phyloP scores from a whole-genome alignment of 1,284 basidiomycete genomes.

The Austropuccinia psidii region DNA sequence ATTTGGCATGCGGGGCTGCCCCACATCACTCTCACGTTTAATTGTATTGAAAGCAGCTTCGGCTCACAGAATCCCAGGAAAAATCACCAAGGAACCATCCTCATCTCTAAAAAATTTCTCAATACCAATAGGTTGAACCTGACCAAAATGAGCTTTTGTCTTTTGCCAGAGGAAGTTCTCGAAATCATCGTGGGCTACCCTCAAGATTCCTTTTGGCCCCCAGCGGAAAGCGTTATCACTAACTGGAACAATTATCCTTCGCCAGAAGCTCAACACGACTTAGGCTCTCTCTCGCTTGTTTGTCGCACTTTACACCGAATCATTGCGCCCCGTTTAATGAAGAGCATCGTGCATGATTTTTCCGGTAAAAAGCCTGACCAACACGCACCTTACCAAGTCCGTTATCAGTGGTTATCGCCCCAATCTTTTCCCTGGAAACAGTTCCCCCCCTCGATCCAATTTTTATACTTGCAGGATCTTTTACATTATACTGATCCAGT shows the following conservation, averaged over 20 bases:
- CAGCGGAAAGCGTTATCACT: constrained; percentile 18
- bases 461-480: constrained; percentile 19
- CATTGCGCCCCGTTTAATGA: neutral
- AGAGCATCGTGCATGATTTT: constrained; percentile 14
- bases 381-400: neutral
- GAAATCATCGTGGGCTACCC: constrained; percentile 1
- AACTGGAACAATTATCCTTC: constrained; percentile 28
- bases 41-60: no score
- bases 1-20: no score
- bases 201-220: constrained; percentile 8
- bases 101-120: no score
- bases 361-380: neutral
- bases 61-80: no score
- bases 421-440: neutral
- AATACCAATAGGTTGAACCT: no score
- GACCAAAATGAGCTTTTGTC: neutral
- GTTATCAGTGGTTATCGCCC: constrained; percentile 10
- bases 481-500: constrained; percentile 6
- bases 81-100: no score
- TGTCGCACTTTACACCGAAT: constrained; percentile 14
- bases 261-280: constrained; percentile 1
- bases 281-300: neutral
- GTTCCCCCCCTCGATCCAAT: neutral
- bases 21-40: no score
- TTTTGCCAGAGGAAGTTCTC: constrained; percentile 6